phyloP scores from a whole-genome alignment of 1,139 yeast genomes.

The Yamadazyma kanchanaburiensis region DNA sequence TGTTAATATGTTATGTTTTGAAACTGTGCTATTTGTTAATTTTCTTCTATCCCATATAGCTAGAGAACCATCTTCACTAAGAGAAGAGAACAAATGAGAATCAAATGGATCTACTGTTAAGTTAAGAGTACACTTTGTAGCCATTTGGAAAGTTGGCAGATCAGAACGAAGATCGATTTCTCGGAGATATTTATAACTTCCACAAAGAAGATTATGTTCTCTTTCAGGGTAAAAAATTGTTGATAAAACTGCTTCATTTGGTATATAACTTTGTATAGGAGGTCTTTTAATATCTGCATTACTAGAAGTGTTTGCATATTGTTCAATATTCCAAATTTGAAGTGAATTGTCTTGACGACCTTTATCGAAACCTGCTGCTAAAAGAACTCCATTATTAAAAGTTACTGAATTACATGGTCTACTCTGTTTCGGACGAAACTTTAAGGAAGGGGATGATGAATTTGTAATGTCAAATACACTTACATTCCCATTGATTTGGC shows the following conservation, averaged over 20 bases:
- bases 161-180: slow-evolving; percentile 74
- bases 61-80: slow-evolving; percentile 80
- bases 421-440: slow-evolving; percentile 61
- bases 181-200: slow-evolving; percentile 73
- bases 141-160: slow-evolving; percentile 70
- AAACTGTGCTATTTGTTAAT: slow-evolving; percentile 26
- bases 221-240: slow-evolving; percentile 64
- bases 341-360: slow-evolving; percentile 75
- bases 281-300: slow-evolving; percentile 31
- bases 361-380: slow-evolving; percentile 81
- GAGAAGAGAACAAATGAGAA: slow-evolving; percentile 64
- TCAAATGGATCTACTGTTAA: slow-evolving; percentile 66
- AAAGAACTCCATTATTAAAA: slow-evolving; percentile 59
- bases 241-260: slow-evolving; percentile 74
- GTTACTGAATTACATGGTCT: slow-evolving; percentile 76
- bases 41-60: slow-evolving; percentile 87
- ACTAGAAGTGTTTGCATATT: slow-evolving; percentile 22
- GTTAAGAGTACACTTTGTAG: slow-evolving; percentile 71
- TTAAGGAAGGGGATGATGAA: slow-evolving; percentile 35
- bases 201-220: slow-evolving; percentile 58
- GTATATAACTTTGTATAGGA: slow-evolving; percentile 60
- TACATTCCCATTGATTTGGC: slow-evolving; percentile 69
- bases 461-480: slow-evolving; percentile 58
- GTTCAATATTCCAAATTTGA: slow-evolving; percentile 78
- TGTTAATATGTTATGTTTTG: slow-evolving; percentile 17